A percentile compares a stretch with the other conserved stretches of the same genome.
phyloP scores from a whole-genome alignment of 768 basidiomycete species.

The Lactarius hatsudake region DNA sequence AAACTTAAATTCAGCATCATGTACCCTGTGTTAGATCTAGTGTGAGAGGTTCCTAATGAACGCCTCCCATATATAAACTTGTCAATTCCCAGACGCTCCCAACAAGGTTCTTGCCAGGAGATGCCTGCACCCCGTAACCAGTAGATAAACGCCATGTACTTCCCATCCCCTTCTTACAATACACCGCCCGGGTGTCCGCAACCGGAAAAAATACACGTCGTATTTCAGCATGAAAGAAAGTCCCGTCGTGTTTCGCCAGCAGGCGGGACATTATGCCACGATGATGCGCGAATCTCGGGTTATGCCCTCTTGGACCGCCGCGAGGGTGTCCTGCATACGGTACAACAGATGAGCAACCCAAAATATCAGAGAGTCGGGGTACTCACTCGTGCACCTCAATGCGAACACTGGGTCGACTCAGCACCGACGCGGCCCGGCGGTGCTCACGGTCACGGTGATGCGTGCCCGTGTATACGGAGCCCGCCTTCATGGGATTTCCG shows the following conservation, averaged over 20 bases:
- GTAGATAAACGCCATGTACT: constrained; percentile 3
- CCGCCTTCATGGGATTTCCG: constrained; percentile 20
- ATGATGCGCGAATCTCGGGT: background rate
- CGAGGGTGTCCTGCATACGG: constrained; percentile 10
- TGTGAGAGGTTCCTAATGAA: background rate
- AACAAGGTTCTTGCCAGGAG: background rate
- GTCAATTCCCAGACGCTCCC: background rate
- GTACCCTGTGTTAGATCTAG: background rate
- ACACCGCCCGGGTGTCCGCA: constrained; percentile 12
- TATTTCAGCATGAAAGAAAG: background rate
- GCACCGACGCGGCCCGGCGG: constrained; percentile 17
- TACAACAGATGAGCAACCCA: background rate
- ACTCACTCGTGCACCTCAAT: constrained; percentile 27
- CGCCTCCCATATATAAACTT: background rate
- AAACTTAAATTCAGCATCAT: background rate
- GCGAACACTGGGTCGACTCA: constrained; percentile 27
- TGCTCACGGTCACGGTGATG: constrained; percentile 16
- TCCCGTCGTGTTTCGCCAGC: background rate
- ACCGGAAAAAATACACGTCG: constrained; percentile 11
- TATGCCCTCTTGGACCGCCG: constrained; percentile 17
- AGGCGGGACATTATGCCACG: background rate
- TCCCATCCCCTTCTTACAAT: constrained; percentile 11
- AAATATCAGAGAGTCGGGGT: background rate
- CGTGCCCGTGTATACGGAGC: constrained; percentile 18
- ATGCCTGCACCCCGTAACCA: background rate